Percentiles rank a stretch among this genome's conserved stretches.
phyloP scores from a whole-genome alignment of 1,284 basidiomycete species.

The Fomitopsis pinicola region DNA sequence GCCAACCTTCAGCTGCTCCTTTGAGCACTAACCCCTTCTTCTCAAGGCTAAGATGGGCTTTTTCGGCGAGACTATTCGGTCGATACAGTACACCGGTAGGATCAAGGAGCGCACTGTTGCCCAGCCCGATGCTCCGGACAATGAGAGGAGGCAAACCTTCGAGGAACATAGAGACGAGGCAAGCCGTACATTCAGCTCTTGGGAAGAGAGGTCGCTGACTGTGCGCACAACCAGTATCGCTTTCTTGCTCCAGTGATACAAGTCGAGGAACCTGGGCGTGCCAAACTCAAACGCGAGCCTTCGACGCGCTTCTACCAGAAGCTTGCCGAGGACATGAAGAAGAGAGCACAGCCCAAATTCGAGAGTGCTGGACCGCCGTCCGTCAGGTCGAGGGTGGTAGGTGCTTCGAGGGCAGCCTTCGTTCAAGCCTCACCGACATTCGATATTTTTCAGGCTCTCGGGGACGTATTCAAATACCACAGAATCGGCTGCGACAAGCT shows the following conservation, averaged over 20 bases:
- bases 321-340: background rate
- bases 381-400: background rate
- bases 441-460: background rate
- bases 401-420: background rate
- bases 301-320: background rate
- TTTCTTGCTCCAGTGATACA: background rate
- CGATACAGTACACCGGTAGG: background rate
- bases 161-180: background rate
- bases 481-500: background rate
- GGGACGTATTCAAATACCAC: background rate
- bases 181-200: background rate
- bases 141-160: background rate
- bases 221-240: background rate
- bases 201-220: background rate
- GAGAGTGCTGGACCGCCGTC: background rate
- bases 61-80: background rate
- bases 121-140: background rate
- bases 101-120: background rate
- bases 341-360: background rate
- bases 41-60: background rate
- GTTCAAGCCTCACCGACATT: background rate
- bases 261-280: background rate
- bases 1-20: background rate
- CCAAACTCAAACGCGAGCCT: background rate
- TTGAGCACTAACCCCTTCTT: background rate